Conservation (phyloP, 768 basidiomycete species). For the Suillus subluteus region DNA sequence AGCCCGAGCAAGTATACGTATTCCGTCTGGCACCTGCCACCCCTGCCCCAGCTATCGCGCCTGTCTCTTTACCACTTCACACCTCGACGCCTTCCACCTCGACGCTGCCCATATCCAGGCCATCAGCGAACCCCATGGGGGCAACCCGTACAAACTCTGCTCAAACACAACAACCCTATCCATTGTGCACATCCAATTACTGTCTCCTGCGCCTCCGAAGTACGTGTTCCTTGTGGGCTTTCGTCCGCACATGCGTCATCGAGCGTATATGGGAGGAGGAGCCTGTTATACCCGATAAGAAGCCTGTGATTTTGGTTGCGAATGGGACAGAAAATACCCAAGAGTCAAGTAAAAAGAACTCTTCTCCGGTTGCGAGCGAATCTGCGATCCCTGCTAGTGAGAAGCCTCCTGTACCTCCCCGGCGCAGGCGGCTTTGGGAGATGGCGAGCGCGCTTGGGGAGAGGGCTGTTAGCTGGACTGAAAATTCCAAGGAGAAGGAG, state of each 20-base stretch:
- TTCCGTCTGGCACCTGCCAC: slow-evolving; percentile 58
- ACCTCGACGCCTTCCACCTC: slow-evolving; percentile 37
- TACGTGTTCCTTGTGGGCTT: slow-evolving; percentile 92
- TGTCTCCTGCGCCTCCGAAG: slow-evolving; percentile 80
- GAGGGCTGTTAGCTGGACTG: slow-evolving; percentile 59
- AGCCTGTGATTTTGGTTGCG: slow-evolving; percentile 20
- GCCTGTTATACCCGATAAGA: slow-evolving; percentile 37
- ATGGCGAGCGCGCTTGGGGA: slow-evolving; percentile 67
- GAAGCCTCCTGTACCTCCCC: slow-evolving; percentile 66
- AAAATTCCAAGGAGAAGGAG: slow-evolving; percentile 35
- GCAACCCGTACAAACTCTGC: slow-evolving; percentile 43
- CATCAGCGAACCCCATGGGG: slow-evolving; percentile 37
- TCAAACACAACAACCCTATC: slow-evolving; percentile 46
- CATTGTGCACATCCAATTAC: slow-evolving; percentile 85
- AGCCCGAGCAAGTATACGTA: slow-evolving; percentile 59
- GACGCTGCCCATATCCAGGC: slow-evolving; percentile 29
- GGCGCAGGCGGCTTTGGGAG: slow-evolving; percentile 67
- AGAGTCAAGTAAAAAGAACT: neutral
- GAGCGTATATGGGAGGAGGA: slow-evolving; percentile 93
- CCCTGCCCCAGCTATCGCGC: slow-evolving; percentile 25
- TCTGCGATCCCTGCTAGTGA: slow-evolving; percentile 21
- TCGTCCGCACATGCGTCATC: slow-evolving; percentile 78
- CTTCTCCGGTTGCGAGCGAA: neutral
- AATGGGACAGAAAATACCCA: slow-evolving; percentile 11
- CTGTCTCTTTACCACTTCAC: slow-evolving; percentile 25